Base-by-base conservation (phyloP, 306 rosid genomes). In the Fragaria iinumae region DNA sequence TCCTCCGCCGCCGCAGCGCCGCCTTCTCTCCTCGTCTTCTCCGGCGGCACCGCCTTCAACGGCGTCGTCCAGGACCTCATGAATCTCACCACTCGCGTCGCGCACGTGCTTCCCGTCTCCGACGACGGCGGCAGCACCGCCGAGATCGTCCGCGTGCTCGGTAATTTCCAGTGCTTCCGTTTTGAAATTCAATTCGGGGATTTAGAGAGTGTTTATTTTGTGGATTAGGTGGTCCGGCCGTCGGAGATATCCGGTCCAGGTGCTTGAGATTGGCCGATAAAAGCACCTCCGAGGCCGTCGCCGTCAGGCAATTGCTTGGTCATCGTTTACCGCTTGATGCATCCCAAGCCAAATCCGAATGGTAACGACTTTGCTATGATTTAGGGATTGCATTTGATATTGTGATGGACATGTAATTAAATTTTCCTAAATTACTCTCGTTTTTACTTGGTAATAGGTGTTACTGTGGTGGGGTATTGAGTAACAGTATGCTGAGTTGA, bases 71-170 rank as follows among this genome's bases (percentile, higher is more conserved):
- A 91, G 74, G 97, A 91, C 55, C 98, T 94, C 20, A 88, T 88
- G 85, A 87, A 47, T 56, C 88, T 85, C 72, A 90, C 97, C 34
- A 90, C 93, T 0, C 91, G 98, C 11, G 97, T 91, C 20, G 96
- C 98, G 21, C 98, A 94, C 45, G 97, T 94, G 70, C 98, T 94
- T 57, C 98, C 98, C 16, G 98, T 94, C 80, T 91, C 97, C 16
- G 98, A 94, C 49, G 98, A 94, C 14, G 98, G 98, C 39, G 98
- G 98, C 49, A 94, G 98, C 75, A 94, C 98, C 0, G 98, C 97
- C 23, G 97, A 94, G 87, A 94, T 94, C 32, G 97, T 94, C 72
- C 97, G 95, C n/a, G 96, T 94, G 45, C 96, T 94, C 13, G 98
- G 97, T 87, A 76, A 3, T 38, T n/a, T 25, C 4, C 13, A 0